These are phyloP conservation scores for Fistulina hepatica DNA, from an alignment of 1,284 basidiomycete genomes.

Conservation along the genomic window DNA sequence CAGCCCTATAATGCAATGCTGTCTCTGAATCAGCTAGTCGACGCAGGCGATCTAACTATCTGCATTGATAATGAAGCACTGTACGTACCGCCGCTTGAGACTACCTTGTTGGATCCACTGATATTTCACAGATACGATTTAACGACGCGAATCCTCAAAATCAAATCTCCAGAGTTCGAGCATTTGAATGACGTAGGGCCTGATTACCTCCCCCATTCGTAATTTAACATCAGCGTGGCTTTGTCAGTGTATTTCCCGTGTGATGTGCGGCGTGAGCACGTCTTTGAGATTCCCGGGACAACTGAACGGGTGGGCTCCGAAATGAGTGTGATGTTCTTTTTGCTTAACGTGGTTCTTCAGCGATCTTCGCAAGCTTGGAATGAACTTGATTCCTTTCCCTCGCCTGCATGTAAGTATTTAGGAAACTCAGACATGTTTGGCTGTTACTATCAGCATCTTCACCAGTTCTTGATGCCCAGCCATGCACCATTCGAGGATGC, in stretches of 20 bases:
- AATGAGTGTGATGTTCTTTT: background rate
- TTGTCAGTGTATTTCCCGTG: slow-evolving; percentile 61
- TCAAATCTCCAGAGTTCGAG: slow-evolving; percentile 58
- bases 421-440: slow-evolving; percentile 1
- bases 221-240: slow-evolving; percentile 8
- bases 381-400: slow-evolving; percentile 92
- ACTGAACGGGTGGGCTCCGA: slow-evolving; percentile 60
- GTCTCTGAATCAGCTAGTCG: slow-evolving; percentile 85
- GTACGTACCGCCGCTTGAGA: slow-evolving; percentile 28
- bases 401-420: slow-evolving; percentile 40
- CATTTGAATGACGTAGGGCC: slow-evolving; percentile 67
- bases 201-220: slow-evolving; percentile 11
- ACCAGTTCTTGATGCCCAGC: slow-evolving; percentile 87
- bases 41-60: slow-evolving; percentile 84
- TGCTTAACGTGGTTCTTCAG: slow-evolving; percentile 28
- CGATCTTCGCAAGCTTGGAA: slow-evolving; percentile 85
- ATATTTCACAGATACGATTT: slow-evolving; percentile 64
- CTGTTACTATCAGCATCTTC: slow-evolving; percentile 26
- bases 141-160: slow-evolving; percentile 64
- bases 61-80: slow-evolving; percentile 93
- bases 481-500: slow-evolving; percentile 74
- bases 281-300: slow-evolving; percentile 91
- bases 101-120: slow-evolving; percentile 1
- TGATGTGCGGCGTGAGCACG: slow-evolving; percentile 87
- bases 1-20: slow-evolving; percentile 87